Evolutionary conservation across 2,329 filamentous ascomycete species (phyloP).

Genomic region (Penicillium sp.): DNA sequence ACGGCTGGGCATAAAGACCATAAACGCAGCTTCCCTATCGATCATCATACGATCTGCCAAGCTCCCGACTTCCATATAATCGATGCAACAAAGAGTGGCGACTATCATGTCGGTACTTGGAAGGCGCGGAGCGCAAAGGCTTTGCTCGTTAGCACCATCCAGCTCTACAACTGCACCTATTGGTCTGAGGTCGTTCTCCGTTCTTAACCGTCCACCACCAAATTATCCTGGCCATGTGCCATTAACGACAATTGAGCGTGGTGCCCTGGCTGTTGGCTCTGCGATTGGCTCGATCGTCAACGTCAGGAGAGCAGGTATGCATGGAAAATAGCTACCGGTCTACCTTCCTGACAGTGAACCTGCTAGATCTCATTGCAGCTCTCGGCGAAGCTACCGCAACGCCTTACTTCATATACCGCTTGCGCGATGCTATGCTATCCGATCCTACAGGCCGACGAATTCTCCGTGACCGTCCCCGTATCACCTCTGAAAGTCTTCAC

Average conservation of each 20-base stretch:
- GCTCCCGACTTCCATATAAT: neutral
- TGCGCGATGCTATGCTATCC: conserved; percentile 85
- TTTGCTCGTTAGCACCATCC: conserved; percentile 12
- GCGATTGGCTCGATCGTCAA: conserved; percentile 60
- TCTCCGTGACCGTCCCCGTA: conserved; percentile 79
- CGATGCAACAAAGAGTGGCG: neutral
- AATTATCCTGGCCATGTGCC: conserved; percentile 93
- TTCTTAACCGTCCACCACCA: conserved; percentile 74
- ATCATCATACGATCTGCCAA: conserved; percentile 21
- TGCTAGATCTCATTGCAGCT: conserved; percentile 78
- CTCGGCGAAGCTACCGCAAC: conserved; percentile 92
- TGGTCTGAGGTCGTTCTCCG: conserved; percentile 59
- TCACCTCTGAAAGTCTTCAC: conserved; percentile 66
- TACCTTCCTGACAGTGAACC: conserved; percentile 2
- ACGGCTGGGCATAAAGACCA: neutral
- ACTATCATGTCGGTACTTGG: conserved; percentile 29
- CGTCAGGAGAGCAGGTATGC: conserved; percentile 68
- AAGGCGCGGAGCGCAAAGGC: conserved; percentile 15
- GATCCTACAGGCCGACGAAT: conserved; percentile 81
- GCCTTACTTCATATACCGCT: conserved; percentile 88
- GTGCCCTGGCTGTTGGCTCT: conserved; percentile 60
- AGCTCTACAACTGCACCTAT: conserved; percentile 6
- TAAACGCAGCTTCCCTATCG: conserved; percentile 6
- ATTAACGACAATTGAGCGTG: conserved; percentile 69
- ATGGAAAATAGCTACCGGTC: too few relatives aligned